Base-by-base conservation (phyloP, 2,329 filamentous ascomycete species). In the Microcera coccophila region DNA sequence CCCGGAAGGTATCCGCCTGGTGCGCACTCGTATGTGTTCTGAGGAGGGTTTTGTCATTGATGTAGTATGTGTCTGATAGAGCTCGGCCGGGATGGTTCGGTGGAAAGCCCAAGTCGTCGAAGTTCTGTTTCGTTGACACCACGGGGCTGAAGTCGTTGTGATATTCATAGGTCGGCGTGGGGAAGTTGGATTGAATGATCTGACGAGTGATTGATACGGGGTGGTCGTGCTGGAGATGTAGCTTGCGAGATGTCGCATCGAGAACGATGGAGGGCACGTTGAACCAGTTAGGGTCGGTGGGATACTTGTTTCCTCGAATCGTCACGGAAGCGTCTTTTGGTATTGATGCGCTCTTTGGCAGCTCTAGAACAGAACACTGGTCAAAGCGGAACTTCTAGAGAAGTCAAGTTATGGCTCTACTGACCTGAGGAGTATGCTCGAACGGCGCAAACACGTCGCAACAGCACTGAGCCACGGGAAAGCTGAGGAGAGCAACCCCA, bases 1-100 rank as follows among this genome's bases (percentile, higher is more conserved):
- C 73, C 53, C 83, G 74, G 74, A 97, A 88, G 46, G 86, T 76
- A 62, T 93, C 81, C 57, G 87, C 81, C 65, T 98, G 89, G 63
- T 98, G 93, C 0, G 93, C 93, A 54, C 87, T 93, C 3, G 91
- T 97, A 65, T 98, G 93, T 1, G 93, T 98, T 43, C 93, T 80
- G 32, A 98, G 72, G 2, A 98, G 82, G 0, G 87, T 95, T 39
- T 80, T 69, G 53, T 83, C 73, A 68, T 95, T 95, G 60, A 98
- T 70, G 66, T 98, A 98, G 73, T 97, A 98, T 1, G 93, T 97
- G 68, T 98, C 93, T 12, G 87, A 91, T 54, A 81, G 81, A 52
- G 81, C 87, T 38, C 93, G 84, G 46, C 93, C 93, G 4, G 90
- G 87, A 59, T 98, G 93, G 63, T 96, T 86, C 5, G 74, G 60